A percentile compares a stretch with the other conserved stretches of the same genome.
phyloP scores from a whole-genome alignment of 2,329 filamentous ascomycete species.

The Venturia nashicola region DNA sequence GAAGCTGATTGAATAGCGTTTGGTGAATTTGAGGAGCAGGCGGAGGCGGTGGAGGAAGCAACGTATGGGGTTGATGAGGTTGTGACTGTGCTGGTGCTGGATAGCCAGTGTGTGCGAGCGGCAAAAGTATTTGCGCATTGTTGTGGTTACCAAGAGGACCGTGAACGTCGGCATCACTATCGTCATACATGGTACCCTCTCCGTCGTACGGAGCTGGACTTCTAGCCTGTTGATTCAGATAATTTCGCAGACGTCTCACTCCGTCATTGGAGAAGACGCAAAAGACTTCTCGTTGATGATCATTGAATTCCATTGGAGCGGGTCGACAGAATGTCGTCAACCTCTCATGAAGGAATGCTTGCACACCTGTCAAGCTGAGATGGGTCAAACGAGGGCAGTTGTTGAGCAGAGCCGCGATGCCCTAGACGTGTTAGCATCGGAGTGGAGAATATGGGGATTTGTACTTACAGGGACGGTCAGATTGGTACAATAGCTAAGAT shows the following conservation, averaged over 20 bases:
- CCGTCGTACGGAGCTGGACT: neutral
- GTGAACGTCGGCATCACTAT: constrained; percentile 9
- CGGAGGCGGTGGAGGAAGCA: constrained; percentile 7
- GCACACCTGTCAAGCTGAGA: constrained; percentile 84
- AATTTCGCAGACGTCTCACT: constrained; percentile 63
- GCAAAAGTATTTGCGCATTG: neutral
- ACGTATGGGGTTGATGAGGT: neutral
- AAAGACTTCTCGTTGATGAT: constrained; percentile 89
- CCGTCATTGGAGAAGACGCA: constrained; percentile 92
- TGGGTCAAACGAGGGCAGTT: constrained; percentile 88
- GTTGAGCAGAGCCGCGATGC: constrained; percentile 80
- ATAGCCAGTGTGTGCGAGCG: neutral
- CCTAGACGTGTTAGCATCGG: constrained; percentile 41
- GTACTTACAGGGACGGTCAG: constrained; percentile 63
- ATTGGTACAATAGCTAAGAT: constrained; percentile 87
- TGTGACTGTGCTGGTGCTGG: constrained; percentile 5
- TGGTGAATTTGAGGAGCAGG: constrained; percentile 3
- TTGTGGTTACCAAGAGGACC: neutral
- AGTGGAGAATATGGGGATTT: neutral
- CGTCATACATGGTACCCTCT: constrained; percentile 17
- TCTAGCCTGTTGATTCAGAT: constrained; percentile 38
- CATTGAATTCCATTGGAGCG: constrained; percentile 77
- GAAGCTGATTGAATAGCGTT: constrained; percentile 2
- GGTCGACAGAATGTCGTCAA: constrained; percentile 76
- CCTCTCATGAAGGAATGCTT: constrained; percentile 77